These are phyloP conservation scores for Amauroascus niger DNA, from an alignment of 2,329 filamentous ascomycete species.

Conservation along the genomic window DNA sequence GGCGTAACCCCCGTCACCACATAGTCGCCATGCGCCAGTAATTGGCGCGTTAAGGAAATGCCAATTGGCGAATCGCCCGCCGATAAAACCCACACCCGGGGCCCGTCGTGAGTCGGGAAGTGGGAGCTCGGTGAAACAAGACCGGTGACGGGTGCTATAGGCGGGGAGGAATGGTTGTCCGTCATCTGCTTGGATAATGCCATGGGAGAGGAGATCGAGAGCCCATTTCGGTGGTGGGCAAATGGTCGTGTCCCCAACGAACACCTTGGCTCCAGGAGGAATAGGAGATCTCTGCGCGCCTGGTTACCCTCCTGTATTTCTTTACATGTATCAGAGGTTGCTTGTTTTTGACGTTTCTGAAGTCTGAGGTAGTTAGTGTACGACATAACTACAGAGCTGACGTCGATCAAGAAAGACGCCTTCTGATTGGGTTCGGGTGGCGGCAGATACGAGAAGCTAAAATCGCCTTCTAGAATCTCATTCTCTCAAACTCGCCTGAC, in stretches of 20 bases:
- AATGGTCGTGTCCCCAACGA: too few species aligned
- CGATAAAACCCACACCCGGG: slow-evolving; percentile 88
- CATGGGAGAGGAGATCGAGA: background rate
- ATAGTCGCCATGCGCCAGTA: slow-evolving; percentile 85
- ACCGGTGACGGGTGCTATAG: slow-evolving; percentile 24
- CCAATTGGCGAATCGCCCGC: slow-evolving; percentile 75
- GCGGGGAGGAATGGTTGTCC: slow-evolving; percentile 25
- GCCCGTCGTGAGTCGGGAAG: slow-evolving; percentile 54
- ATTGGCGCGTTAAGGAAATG: slow-evolving; percentile 67
- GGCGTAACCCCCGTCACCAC: slow-evolving; percentile 76
- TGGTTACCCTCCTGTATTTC: too few species aligned
- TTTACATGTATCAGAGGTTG: too few species aligned
- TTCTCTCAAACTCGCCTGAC: background rate
- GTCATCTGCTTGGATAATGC: slow-evolving; percentile 25
- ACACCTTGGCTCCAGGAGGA: too few species aligned
- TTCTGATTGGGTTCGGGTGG: background rate
- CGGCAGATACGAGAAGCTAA: background rate
- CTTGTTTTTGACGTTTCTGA: too few species aligned
- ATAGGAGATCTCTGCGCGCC: too few species aligned
- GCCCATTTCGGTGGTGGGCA: slow-evolving; percentile 13
- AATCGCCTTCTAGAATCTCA: background rate
- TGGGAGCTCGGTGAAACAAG: slow-evolving; percentile 28
- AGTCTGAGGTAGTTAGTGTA: too few species aligned
- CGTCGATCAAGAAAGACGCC: background rate
- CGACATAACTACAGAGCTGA: too few species aligned